These are phyloP conservation scores for Candolleomyces aberdarensis DNA, from an alignment of 768 basidiomycete genomes.

Conservation along the genomic window DNA sequence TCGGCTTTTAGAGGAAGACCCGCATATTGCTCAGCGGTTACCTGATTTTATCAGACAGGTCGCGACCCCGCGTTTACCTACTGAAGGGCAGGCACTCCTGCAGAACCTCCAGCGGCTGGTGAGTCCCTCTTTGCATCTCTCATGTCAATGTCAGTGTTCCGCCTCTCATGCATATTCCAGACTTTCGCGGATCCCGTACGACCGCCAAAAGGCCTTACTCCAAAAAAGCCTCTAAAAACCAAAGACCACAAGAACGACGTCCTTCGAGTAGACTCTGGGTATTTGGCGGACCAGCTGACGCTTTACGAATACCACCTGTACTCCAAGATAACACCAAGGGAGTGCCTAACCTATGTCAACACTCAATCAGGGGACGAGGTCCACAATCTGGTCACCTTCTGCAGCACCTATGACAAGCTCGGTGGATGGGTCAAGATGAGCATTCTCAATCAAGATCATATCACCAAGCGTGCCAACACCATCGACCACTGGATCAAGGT, in stretches of 20 bases:
- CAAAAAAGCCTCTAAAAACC: conserved; percentile 39
- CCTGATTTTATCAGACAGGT: conserved; percentile 52
- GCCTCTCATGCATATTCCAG: conserved; percentile 23
- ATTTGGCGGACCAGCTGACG: conserved; percentile 81
- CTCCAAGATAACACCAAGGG: conserved; percentile 62
- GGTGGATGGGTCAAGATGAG: conserved; percentile 66
- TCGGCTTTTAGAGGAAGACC: conserved; percentile 61
- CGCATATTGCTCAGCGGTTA: conserved; percentile 53
- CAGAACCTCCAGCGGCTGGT: conserved; percentile 56
- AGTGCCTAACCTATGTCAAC: conserved; percentile 68
- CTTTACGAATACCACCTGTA: conserved; percentile 71
- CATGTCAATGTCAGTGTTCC: conserved; percentile 5
- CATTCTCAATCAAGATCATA: conserved; percentile 48
- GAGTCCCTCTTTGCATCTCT: conserved; percentile 18
- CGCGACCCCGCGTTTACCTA: conserved; percentile 37
- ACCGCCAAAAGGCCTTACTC: conserved; percentile 21
- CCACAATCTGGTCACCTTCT: conserved; percentile 50
- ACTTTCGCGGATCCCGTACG: conserved; percentile 36
- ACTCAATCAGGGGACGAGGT: conserved; percentile 33
- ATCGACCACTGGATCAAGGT: conserved; percentile 77
- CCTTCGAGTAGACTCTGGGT: conserved; percentile 58
- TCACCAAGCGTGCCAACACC: conserved; percentile 53
- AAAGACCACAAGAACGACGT: conserved; percentile 60
- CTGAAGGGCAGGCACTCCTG: conserved; percentile 46
- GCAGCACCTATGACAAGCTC: conserved; percentile 58